These are phyloP conservation scores for Cardamine chenopodiifolia DNA, from an alignment of 345 rosid genomes.

Conservation along the genomic window DNA sequence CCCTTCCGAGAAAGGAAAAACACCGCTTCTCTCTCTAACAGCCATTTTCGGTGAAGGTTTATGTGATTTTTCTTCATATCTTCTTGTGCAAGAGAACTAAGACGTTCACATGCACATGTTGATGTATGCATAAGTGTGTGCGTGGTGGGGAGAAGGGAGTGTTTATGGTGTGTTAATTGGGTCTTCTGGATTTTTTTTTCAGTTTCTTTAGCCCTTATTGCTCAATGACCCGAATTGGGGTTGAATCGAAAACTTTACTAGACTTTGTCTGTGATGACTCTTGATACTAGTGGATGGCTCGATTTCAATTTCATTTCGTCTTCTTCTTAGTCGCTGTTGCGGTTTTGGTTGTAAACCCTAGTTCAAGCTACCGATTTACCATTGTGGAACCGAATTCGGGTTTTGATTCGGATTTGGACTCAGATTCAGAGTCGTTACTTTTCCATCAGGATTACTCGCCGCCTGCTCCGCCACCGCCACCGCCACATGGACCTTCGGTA, in stretches of 20 bases:
- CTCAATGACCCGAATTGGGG: slow-evolving; percentile 42
- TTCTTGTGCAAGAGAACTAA: slow-evolving; percentile 24
- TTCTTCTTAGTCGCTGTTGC: slow-evolving; percentile 41
- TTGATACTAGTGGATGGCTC: slow-evolving; percentile 62
- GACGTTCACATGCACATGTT: slow-evolving; percentile 26
- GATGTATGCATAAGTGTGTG: slow-evolving; percentile 24
- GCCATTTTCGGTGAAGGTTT: slow-evolving; percentile 51
- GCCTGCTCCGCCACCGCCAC: slow-evolving; percentile 96
- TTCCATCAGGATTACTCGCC: slow-evolving; percentile 95
- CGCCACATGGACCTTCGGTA: slow-evolving; percentile 88
- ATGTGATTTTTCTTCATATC: slow-evolving; percentile 26
- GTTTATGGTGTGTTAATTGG: slow-evolving; percentile 1
- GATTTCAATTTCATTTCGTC: slow-evolving; percentile 44
- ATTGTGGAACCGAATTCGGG: slow-evolving; percentile 51
- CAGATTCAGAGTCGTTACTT: slow-evolving; percentile 48
- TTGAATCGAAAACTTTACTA: slow-evolving; percentile 47
- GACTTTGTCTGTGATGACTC: slow-evolving; percentile 59
- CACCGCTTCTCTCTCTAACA: slow-evolving; percentile 34
- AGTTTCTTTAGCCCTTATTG: slow-evolving; percentile 28
- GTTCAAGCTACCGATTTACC: slow-evolving; percentile 46
- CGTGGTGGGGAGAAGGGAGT: slow-evolving; percentile 11
- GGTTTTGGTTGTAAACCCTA: slow-evolving; percentile 44
- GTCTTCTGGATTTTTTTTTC: slow-evolving; percentile 4
- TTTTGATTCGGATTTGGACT: slow-evolving; percentile 45
- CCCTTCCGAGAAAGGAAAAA: slow-evolving; percentile 39